Evolutionary conservation across 2,329 filamentous ascomycete genomes (phyloP).

Genomic region (Leptographium galeiforme): DNA sequence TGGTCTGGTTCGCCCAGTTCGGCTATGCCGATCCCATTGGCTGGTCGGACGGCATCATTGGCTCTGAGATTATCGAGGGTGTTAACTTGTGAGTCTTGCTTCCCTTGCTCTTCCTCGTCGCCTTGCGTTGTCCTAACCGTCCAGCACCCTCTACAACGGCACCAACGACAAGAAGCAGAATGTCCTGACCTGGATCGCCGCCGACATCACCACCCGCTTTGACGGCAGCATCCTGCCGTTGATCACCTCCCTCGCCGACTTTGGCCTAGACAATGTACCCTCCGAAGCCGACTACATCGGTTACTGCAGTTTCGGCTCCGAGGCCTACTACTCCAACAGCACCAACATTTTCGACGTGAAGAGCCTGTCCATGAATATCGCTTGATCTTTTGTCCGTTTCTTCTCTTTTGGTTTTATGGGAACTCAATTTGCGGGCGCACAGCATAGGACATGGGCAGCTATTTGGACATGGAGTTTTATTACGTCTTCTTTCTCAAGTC

Average conservation of each 20-base stretch:
- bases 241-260: constrained; percentile 24
- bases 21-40: constrained; percentile 21
- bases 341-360: constrained; percentile 36
- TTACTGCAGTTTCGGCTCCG: constrained; percentile 38
- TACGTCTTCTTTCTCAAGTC: too few relatives aligned
- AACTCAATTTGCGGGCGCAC: background rate
- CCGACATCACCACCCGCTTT: constrained; percentile 23
- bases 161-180: constrained; percentile 26
- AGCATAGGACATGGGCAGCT: too few relatives aligned
- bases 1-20: constrained; percentile 6
- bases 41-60: constrained; percentile 17
- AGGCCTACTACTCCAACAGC: constrained; percentile 29
- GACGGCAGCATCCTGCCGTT: constrained; percentile 33
- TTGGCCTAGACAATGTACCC: constrained; percentile 22
- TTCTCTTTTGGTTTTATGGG: background rate
- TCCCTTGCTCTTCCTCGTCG: background rate
- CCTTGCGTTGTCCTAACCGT: background rate
- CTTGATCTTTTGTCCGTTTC: background rate
- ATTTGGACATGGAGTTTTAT: too few relatives aligned
- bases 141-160: constrained; percentile 25
- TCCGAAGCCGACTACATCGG: constrained; percentile 31
- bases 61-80: constrained; percentile 23
- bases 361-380: constrained; percentile 20
- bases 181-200: constrained; percentile 37
- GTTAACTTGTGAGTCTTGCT: constrained; percentile 20